A percentile compares a stretch with the other conserved stretches of the same genome.
phyloP scores from a whole-genome alignment of 371 early-diverging fungal species.

The Sporodiniella umbellata region DNA sequence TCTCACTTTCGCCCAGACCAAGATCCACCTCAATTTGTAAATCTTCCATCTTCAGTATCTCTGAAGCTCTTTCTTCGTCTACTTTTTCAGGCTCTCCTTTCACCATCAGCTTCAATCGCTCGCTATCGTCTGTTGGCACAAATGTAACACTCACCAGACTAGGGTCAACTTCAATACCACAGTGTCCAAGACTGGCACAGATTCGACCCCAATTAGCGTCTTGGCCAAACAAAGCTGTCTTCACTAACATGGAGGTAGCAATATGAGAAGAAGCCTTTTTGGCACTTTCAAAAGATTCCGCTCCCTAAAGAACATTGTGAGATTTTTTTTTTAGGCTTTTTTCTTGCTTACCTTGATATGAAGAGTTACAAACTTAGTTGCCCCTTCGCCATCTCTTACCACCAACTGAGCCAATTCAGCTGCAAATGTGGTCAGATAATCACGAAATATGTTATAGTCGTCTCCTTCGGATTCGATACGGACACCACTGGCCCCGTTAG shows the following conservation, averaged over 20 bases:
- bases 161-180: slow-evolving; percentile 62
- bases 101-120: slow-evolving; percentile 67
- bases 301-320: slow-evolving; percentile 48
- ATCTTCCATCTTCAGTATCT: slow-evolving; percentile 84
- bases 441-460: slow-evolving; percentile 68
- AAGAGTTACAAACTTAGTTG: slow-evolving; percentile 94
- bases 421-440: slow-evolving; percentile 74
- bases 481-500: slow-evolving; percentile 75
- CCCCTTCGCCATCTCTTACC: slow-evolving; percentile 95
- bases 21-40: slow-evolving; percentile 77
- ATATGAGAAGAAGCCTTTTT: slow-evolving; percentile 85
- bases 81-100: slow-evolving; percentile 83
- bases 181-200: slow-evolving; percentile 55
- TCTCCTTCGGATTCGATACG: slow-evolving; percentile 42
- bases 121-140: slow-evolving; percentile 61
- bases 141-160: slow-evolving; percentile 74
- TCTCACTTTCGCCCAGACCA: slow-evolving; percentile 69
- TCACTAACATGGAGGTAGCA: slow-evolving; percentile 89
- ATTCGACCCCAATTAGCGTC: slow-evolving; percentile 97
- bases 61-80: slow-evolving; percentile 74
- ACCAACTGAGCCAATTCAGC: slow-evolving; percentile 84
- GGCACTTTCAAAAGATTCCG: slow-evolving; percentile 69
- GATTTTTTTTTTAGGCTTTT: not conserved
- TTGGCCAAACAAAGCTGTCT: slow-evolving; percentile 92
- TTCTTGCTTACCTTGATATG: slow-evolving; percentile 62